A percentile compares a stretch with the other conserved stretches of the same genome.
phyloP scores from a whole-genome alignment of 164 flowering plant genomes.

The Annona squamosa region DNA sequence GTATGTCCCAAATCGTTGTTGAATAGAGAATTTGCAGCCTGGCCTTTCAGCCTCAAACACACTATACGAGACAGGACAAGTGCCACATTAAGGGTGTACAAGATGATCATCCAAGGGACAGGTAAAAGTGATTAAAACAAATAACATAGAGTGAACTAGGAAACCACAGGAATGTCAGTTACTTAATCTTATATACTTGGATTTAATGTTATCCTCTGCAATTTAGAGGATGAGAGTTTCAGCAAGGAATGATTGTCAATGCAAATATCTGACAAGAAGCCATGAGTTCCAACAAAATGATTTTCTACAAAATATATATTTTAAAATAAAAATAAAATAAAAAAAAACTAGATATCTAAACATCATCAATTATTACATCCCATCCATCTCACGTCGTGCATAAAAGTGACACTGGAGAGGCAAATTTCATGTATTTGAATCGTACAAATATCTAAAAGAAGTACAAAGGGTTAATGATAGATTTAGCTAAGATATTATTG shows the following conservation, averaged over 20 bases:
- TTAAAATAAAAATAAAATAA: no score
- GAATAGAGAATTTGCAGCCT: conserved; percentile 59
- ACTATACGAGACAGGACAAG: conserved; percentile 28
- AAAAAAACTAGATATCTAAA: no score
- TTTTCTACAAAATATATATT: no score
- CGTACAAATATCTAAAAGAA: no score
- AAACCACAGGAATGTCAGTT: not conserved
- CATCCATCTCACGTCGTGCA: no score
- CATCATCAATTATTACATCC: no score
- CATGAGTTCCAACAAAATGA: not conserved
- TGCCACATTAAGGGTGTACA: not conserved
- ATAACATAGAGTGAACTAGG: not conserved
- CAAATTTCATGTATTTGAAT: no score
- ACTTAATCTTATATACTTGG: not conserved
- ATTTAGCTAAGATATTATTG: no score
- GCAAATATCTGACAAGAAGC: not conserved
- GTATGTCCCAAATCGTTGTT: conserved; percentile 70
- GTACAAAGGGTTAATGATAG: no score
- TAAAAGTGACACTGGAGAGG: no score
- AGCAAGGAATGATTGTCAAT: not conserved
- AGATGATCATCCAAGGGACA: not conserved
- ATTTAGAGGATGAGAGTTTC: not conserved
- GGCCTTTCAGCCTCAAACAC: conserved; percentile 94
- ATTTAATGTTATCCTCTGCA: not conserved
- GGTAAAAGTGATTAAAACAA: not conserved